A percentile compares a stretch with the other conserved stretches of the same genome.
Conservation (phyloP, 2,329 filamentous ascomycete genomes). For the Macroventuria anomochaeta region DNA sequence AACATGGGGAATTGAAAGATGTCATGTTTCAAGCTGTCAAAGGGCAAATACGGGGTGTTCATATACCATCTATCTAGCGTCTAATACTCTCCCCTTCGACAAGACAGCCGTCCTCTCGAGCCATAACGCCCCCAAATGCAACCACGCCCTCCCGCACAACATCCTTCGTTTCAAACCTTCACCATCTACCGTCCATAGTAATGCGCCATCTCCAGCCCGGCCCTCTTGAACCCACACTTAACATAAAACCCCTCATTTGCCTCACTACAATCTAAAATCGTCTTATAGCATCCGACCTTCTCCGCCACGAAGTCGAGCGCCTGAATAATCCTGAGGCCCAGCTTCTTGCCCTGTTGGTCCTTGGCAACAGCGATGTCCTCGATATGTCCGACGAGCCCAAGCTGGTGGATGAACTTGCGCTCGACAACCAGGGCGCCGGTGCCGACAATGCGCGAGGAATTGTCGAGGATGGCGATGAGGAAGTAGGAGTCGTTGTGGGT, state of each 20-base stretch:
- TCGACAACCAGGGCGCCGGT: constrained; percentile 91
- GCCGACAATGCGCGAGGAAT: constrained; percentile 75
- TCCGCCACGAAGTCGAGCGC: constrained; percentile 88
- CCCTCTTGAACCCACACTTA: constrained; percentile 94
- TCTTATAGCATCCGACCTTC: constrained; percentile 94
- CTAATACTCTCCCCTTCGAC: not conserved
- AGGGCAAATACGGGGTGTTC: not conserved
- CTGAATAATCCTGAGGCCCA: constrained; percentile 91
- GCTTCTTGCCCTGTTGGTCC: constrained; percentile 96
- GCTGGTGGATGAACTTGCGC: constrained; percentile 87
- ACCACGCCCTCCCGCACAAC: not conserved
- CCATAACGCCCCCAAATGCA: constrained; percentile 13
- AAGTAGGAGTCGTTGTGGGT: constrained; percentile 80
- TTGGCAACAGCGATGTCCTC: constrained; percentile 96
- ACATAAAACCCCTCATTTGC: constrained; percentile 97
- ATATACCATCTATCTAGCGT: constrained; percentile 3
- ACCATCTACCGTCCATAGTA: constrained; percentile 65
- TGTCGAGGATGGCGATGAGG: constrained; percentile 83
- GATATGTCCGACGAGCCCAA: constrained; percentile 89
- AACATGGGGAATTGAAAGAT: too few relatives aligned
- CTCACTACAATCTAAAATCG: constrained; percentile 94
- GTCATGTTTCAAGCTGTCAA: too few relatives aligned
- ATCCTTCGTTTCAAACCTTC: too few relatives aligned
- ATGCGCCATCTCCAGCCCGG: constrained; percentile 95
- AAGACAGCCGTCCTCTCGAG: not conserved